Conservation (phyloP, 768 basidiomycete genomes). For the Rhodosporidiobolus sp. region DNA sequence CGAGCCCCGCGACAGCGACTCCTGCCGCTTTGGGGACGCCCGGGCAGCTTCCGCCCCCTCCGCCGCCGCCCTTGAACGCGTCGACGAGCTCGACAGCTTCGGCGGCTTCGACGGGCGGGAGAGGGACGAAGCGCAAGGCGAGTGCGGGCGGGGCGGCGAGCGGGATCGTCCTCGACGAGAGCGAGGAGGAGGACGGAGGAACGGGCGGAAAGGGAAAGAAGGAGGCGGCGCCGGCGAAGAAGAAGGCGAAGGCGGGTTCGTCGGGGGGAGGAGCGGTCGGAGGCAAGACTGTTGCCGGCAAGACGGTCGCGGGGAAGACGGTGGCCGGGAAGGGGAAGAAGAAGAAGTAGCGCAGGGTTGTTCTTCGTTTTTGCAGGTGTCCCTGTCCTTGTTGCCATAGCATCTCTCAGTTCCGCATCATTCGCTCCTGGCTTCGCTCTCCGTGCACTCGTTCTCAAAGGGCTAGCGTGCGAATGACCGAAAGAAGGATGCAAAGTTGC, state of each 20-base stretch:
- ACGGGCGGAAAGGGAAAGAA: slow-evolving; percentile 20
- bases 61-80: neutral
- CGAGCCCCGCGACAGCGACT: neutral
- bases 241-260: neutral
- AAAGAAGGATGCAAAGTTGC: no score
- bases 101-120: neutral
- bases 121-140: slow-evolving; percentile 24
- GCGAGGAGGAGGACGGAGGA: slow-evolving; percentile 17
- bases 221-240: neutral
- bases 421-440: no score
- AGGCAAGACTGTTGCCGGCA: slow-evolving; percentile 4
- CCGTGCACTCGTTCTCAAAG: no score
- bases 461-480: no score
- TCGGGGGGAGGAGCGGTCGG: no score
- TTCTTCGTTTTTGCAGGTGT: neutral
- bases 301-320: slow-evolving; percentile 1
- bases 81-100: neutral
- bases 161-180: slow-evolving; percentile 26
- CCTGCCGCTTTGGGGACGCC: neutral
- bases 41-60: neutral
- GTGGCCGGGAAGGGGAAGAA: slow-evolving; percentile 19
- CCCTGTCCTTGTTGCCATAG: neutral
- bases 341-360: neutral
- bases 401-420: neutral
- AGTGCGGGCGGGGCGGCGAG: neutral